A percentile compares a stretch with the other conserved stretches of the same genome.
phyloP scores from a whole-genome alignment of 1,284 basidiomycete genomes.

The Pulveroboletus ridleyi region DNA sequence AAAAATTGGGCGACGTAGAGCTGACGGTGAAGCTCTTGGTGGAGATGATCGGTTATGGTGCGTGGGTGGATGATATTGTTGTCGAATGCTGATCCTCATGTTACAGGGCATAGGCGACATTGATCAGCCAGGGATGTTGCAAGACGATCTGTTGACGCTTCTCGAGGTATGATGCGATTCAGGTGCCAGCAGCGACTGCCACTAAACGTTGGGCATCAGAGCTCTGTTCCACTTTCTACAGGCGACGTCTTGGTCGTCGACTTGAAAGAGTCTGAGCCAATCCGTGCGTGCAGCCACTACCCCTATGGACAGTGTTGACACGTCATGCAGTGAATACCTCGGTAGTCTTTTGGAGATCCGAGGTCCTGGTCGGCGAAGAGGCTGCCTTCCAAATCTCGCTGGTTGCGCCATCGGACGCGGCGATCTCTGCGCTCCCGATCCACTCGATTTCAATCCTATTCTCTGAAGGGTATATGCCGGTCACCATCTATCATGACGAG shows the following conservation, averaged over 20 bases:
- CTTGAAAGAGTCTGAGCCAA: constrained; percentile 61
- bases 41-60: constrained; percentile 84
- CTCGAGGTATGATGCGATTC: constrained; percentile 57
- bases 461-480: constrained; percentile 48
- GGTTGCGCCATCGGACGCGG: constrained; percentile 50
- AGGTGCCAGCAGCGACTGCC: background rate
- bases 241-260: constrained; percentile 67
- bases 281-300: constrained; percentile 56
- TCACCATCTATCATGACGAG: constrained; percentile 53
- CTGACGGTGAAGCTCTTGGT: constrained; percentile 74
- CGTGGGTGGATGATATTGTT: constrained; percentile 22
- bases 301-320: constrained; percentile 9
- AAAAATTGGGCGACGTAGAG: constrained; percentile 77
- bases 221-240: constrained; percentile 64
- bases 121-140: constrained; percentile 53
- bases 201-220: constrained; percentile 46
- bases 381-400: constrained; percentile 79
- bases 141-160: constrained; percentile 74
- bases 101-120: constrained; percentile 35
- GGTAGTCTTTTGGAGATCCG: constrained; percentile 73
- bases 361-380: constrained; percentile 64
- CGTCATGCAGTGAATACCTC: constrained; percentile 61
- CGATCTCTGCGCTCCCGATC: constrained; percentile 64
- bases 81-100: constrained; percentile 8
- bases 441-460: constrained; percentile 63